Conservation (phyloP, 1,284 basidiomycete genomes). For the Omphalotus olearius region DNA sequence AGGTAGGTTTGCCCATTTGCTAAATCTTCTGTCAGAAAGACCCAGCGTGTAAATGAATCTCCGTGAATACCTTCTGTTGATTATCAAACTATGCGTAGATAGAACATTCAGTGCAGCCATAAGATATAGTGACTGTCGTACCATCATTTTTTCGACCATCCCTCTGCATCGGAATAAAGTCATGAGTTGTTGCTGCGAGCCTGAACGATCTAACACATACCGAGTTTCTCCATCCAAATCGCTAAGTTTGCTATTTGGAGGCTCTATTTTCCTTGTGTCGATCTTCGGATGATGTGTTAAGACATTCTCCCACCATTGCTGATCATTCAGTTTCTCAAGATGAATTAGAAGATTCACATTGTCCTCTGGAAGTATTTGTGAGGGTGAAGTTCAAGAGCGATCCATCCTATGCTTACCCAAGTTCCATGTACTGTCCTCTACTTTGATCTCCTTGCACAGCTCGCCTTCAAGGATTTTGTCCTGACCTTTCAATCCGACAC, state of each 20-base stretch:
- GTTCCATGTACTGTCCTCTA: slow-evolving; percentile 98
- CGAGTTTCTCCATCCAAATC: slow-evolving; percentile 94
- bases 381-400: slow-evolving; percentile 3
- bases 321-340: slow-evolving; percentile 83
- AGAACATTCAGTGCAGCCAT: too few species aligned
- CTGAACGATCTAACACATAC: slow-evolving; percentile 32
- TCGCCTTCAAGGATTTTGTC: slow-evolving; percentile 88
- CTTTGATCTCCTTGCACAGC: slow-evolving; percentile 88
- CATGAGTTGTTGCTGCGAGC: slow-evolving; percentile 8
- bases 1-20: slow-evolving; percentile 95
- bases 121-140: slow-evolving; percentile 35
- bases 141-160: slow-evolving; percentile 99
- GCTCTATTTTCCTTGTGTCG: slow-evolving; percentile 95
- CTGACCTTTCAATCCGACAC: slow-evolving; percentile 81
- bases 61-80: slow-evolving; percentile 76
- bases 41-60: slow-evolving; percentile 2
- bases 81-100: slow-evolving; percentile 79
- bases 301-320: slow-evolving; percentile 98
- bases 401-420: slow-evolving; percentile 56
- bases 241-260: slow-evolving; percentile 92
- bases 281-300: slow-evolving; percentile 94
- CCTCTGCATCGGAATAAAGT: slow-evolving; percentile 46
- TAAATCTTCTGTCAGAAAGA: slow-evolving; percentile 28
- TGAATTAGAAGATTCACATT: slow-evolving; percentile 70
- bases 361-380: slow-evolving; percentile 66